Conservation (phyloP, 1,284 basidiomycete genomes). For the Moniliella sp. region DNA sequence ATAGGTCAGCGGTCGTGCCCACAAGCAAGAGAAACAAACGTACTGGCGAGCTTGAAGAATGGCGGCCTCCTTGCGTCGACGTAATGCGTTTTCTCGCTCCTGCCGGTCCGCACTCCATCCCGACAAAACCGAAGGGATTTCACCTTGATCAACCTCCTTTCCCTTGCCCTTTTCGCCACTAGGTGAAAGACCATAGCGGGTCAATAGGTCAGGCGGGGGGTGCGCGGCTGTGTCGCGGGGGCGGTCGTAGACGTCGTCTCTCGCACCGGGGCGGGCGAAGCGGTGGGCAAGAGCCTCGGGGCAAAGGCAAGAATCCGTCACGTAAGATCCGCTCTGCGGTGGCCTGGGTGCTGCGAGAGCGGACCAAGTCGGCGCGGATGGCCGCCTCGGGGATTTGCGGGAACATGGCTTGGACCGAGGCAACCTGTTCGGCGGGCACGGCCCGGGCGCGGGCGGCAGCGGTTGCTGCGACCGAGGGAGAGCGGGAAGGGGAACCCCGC, state of each 20-base stretch:
- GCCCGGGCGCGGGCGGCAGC: too few species aligned
- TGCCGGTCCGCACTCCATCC: not conserved
- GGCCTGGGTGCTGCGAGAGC: constrained; percentile 16
- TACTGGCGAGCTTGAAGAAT: not conserved
- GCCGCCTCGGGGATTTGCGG: constrained; percentile 20
- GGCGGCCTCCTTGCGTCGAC: not conserved
- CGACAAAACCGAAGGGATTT: not conserved
- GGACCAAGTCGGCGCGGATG: constrained; percentile 20
- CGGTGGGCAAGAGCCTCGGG: constrained; percentile 1
- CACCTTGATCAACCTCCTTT: not conserved
- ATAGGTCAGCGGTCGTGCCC: too few species aligned
- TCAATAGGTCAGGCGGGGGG: too few species aligned
- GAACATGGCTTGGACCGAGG: constrained; percentile 20
- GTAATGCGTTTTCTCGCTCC: not conserved
- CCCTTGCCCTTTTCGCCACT: not conserved
- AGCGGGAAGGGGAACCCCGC: too few species aligned
- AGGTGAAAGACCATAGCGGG: too few species aligned
- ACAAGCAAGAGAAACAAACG: too few species aligned
- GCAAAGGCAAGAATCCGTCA: constrained; percentile 16
- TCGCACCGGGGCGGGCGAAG: too few species aligned
- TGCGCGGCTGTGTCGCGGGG: too few species aligned
- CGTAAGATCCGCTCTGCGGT: constrained; percentile 22
- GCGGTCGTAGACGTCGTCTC: too few species aligned
- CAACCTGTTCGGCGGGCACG: too few species aligned
- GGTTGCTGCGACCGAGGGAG: too few species aligned